These are phyloP conservation scores for Coniophora puteana DNA, from an alignment of 1,284 basidiomycete genomes.

Conservation along the genomic window DNA sequence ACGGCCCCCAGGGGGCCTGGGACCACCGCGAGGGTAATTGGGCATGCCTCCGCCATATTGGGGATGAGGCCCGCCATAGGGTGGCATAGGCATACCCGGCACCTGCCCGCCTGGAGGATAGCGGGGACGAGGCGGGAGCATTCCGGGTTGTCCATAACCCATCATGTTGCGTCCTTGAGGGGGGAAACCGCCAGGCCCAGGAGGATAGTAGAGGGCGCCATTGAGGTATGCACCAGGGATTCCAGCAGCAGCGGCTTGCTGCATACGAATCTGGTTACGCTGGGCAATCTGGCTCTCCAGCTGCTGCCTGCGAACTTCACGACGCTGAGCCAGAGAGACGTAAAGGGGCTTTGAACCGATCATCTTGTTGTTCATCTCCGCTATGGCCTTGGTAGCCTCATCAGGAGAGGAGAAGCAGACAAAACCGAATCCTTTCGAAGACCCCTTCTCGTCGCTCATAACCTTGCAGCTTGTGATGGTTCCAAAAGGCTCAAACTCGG, in stretches of 20 bases:
- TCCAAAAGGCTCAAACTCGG: conserved; percentile 96
- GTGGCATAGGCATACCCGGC: conserved; percentile 71
- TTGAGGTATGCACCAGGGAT: conserved; percentile 82
- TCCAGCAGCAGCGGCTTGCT: conserved; percentile 87
- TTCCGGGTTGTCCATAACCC: conserved; percentile 78
- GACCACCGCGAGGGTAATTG: conserved; percentile 52
- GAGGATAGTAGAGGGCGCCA: conserved; percentile 86
- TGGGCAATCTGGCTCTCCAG: conserved; percentile 98
- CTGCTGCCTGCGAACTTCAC: conserved; percentile 97
- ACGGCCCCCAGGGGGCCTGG: conserved; percentile 50
- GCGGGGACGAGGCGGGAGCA: conserved; percentile 85
- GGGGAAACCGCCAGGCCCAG: conserved; percentile 77
- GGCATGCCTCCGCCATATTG: conserved; percentile 61
- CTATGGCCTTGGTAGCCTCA: conserved; percentile 98
- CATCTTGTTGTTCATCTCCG: conserved; percentile 99
- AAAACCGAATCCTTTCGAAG: conserved; percentile 96
- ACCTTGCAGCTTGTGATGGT: conserved; percentile 98
- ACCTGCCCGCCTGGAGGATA: conserved; percentile 72
- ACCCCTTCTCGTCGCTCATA: conserved; percentile 95
- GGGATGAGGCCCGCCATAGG: conserved; percentile 67
- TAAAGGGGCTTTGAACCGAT: conserved; percentile 98
- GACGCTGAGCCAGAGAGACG: conserved; percentile 97
- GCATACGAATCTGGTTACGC: conserved; percentile 93
- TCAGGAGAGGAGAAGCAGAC: conserved; percentile 99
- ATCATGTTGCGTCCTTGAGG: conserved; percentile 81